A percentile compares a stretch with the other conserved stretches of the same genome.
Conservation (phyloP, 371 early-diverging fungal species). For the Lichtheimia corymbifera region DNA sequence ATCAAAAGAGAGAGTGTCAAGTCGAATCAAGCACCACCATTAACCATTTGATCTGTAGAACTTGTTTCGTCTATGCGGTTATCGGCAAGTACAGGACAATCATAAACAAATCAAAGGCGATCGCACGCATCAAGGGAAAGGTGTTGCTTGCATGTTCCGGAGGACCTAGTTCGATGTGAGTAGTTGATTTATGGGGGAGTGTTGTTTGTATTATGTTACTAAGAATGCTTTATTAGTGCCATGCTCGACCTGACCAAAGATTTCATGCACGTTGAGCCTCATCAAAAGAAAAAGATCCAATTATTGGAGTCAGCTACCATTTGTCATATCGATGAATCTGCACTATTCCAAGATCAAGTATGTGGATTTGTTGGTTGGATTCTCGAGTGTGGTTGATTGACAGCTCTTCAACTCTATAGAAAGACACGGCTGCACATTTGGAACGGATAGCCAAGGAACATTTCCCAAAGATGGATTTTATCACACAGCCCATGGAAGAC, state of each 20-base stretch:
- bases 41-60: slow-evolving; percentile 22
- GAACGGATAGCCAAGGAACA: slow-evolving; percentile 30
- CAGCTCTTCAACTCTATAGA: slow-evolving; percentile 7
- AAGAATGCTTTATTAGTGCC: slow-evolving; percentile 30
- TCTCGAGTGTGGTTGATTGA: not conserved
- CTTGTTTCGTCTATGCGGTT: slow-evolving; percentile 66
- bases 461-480: slow-evolving; percentile 28
- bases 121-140: slow-evolving; percentile 44
- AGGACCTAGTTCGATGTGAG: slow-evolving; percentile 78
- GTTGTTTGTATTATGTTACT: not conserved
- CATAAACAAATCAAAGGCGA: slow-evolving; percentile 43
- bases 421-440: slow-evolving; percentile 26
- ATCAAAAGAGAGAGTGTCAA: not conserved
- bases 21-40: not conserved
- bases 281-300: slow-evolving; percentile 54
- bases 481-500: slow-evolving; percentile 32
- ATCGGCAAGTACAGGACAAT: slow-evolving; percentile 70
- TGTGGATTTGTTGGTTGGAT: not conserved
- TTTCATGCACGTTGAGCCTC: slow-evolving; percentile 52
- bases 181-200: not conserved
- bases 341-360: slow-evolving; percentile 51
- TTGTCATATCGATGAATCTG: slow-evolving; percentile 77
- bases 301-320: slow-evolving; percentile 57
- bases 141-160: slow-evolving; percentile 86
- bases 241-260: slow-evolving; percentile 62